Base-by-base conservation (phyloP, 192 early-diverging fungal species). In the Podila verticillata region DNA sequence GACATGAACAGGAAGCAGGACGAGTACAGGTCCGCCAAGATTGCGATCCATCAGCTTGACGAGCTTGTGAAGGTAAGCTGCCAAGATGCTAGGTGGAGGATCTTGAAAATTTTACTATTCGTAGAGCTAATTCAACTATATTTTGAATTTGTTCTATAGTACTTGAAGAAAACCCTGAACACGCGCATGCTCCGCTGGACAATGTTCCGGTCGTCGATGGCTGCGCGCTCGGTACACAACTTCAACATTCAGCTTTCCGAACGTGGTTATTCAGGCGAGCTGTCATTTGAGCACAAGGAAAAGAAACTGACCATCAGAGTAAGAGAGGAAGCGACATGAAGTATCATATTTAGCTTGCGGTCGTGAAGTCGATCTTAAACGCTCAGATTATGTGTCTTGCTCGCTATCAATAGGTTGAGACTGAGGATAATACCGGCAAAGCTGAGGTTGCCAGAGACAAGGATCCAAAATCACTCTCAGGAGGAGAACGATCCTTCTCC, bases 401-500 rank as follows among this genome's bases (percentile, higher is more conserved):
- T 17, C 31, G 26, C 47, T 12, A 10, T 22, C 5, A 58, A 44
- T 34, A 67, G 64, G 56, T 75, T 51, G 68, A 82, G 49, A 85
- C 73, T 19, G 84, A 69, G 48, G 83, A 77, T 73, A 70, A 65
- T 20, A 74, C 84, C n/a, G 74, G 66, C 6, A 75, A 79, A 62
- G 79, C 69, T 59, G 86, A 87, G 22, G 85, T 65, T 2, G 61
- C 70, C 10, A 68, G 77, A 13, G 84, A 93, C 28, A 98, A 96
- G 79, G 96, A 97, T 82, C 91, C 96, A 24, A 92, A 90, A 68
- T 94, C 96, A 10, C 85, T 99, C 20, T 98, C 96, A 12, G 98
- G 98, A 19, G 98, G 98, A 26, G 98, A 99, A 89, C 98, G 98
- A 83, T 96, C 94, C 44, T 99, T 95, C 72, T 93, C 96, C 0